Base-by-base conservation (phyloP, 176 grass and related monocot species). In the Panicum miliaceum region DNA sequence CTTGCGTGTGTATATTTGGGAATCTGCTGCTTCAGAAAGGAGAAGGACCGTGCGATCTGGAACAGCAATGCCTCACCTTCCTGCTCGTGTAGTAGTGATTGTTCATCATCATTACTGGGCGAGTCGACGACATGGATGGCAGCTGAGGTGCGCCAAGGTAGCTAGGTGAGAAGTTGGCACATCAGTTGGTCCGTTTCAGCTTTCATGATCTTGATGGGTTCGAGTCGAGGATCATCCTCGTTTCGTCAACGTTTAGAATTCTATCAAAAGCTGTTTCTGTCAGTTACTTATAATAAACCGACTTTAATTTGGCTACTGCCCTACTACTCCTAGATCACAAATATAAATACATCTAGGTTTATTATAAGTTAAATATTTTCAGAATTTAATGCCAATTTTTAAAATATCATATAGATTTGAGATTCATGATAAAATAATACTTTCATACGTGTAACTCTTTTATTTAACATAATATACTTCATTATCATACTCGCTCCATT, bases 61-160 rank as follows among this genome's bases (percentile, higher is more conserved):
- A 82, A 69, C 65, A 71, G 84, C 62, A 73, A 64, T n/a, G 57
- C 50, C 51, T 78, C 40, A 57, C 78, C 40, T 68, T 46, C 47
- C 35, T 67, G 34, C 67, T 34, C 56, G 4, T 11, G 8, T 12
- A 51, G 46, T 52, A 50, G 63, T 67, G 40, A 83, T 45, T 71
- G 18, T 53, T 53, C 73, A 45, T 56, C 64, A 64, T 72, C 34
- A 83, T 64, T 64, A 13, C 57, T 37, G 73, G 25, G 54, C 10
- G 3, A 64, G 19, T 73, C n/a, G 46, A 64, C 8, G 75, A 79
- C 45, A 53, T 65, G 14, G 65, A 83, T 64, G 35, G 73, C 23
- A 47, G 19, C 56, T 58, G 56, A 58, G 56, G 19, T 45, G 73
- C 42, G 73, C n/a, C 35, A 23, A 26, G 54, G 19, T 12, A 26